Base-by-base conservation (phyloP, 768 basidiomycete species). In the Filobasidium wieringae region DNA sequence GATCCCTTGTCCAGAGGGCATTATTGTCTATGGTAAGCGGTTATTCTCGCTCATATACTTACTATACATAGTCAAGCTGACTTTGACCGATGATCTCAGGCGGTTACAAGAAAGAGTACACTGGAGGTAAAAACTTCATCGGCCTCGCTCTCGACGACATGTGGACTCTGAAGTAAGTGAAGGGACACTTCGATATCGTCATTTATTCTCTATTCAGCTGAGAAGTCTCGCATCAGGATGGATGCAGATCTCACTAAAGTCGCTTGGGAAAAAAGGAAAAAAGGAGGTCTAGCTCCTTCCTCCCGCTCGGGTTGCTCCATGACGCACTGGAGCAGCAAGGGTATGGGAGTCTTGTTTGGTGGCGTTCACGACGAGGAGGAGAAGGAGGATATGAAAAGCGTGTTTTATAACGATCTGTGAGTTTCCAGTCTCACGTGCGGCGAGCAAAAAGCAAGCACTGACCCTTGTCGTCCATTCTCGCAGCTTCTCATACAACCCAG, bases 141-240 rank as follows among this genome's bases (percentile, higher is more conserved):
- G 90, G 90, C 0, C 77, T 89, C n/a, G 88, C 87, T 76, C 78
- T 92, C 6, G 87, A 89, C 17, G 89, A 95, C 67, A 88, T 86
- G 0, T 95, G 89, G 91, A 77, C 90, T 53, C 78, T 95, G 6
- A 80, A 81, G 85, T 87, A 55, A 2, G 79, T 72, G 22, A 34
- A n/a, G n/a, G n/a, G n/a, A n/a, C n/a, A n/a, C n/a, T n/a, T n/a
- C n/a, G n/a, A n/a, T 24, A 41, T 27, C 51, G 39, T 66, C 36
- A 52, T 24, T 1, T 36, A 12, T 34, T 31, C 19, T 24, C 6
- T 11, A 40, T 1, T 22, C 27, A 11, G 77, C n/a, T 31, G 4
- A n/a, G 14, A 14, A 26, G 47, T 14, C 24, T 40, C 7, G 11
- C 57, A 56, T 62, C 50, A 74, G 72, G 15, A 73, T 79, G 50